phyloP scores from a whole-genome alignment of 306 rosid genomes.

The Arachis stenosperma region DNA sequence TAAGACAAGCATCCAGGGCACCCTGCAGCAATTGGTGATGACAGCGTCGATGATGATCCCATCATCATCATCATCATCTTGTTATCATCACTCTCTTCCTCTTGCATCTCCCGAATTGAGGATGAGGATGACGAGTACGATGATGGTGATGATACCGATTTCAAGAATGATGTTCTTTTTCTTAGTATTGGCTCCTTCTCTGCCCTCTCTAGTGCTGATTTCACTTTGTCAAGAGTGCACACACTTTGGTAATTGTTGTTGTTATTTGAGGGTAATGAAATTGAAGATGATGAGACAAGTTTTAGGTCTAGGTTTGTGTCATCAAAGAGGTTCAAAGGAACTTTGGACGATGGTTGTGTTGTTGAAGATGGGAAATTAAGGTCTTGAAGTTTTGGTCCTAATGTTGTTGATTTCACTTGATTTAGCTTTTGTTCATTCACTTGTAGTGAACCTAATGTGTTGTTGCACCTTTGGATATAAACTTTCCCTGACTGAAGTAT shows the following conservation, averaged over 20 bases:
- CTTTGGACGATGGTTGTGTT: slow-evolving; percentile 38
- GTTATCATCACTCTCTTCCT: slow-evolving; percentile 64
- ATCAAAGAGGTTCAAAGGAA: slow-evolving; percentile 64
- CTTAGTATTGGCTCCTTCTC: slow-evolving; percentile 70
- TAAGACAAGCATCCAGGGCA: slow-evolving; percentile 94
- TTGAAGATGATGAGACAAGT: slow-evolving; percentile 51
- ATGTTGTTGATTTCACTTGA: slow-evolving; percentile 41
- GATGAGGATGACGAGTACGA: slow-evolving; percentile 71
- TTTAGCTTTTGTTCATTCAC: slow-evolving; percentile 42
- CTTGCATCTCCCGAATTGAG: slow-evolving; percentile 63
- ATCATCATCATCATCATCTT: no score
- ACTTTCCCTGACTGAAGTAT: slow-evolving; percentile 80
- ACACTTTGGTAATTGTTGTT: slow-evolving; percentile 64
- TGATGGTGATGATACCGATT: slow-evolving; percentile 58
- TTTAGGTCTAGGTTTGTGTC: slow-evolving; percentile 75
- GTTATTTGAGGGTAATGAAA: slow-evolving; percentile 28
- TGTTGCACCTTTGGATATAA: slow-evolving; percentile 65
- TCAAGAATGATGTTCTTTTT: slow-evolving; percentile 61
- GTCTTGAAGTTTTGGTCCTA: slow-evolving; percentile 65
- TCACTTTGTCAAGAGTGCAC: slow-evolving; percentile 94
- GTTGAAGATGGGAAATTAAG: slow-evolving; percentile 72
- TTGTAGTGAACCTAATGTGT: slow-evolving; percentile 42
- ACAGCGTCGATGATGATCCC: no score
- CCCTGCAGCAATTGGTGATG: slow-evolving; percentile 87
- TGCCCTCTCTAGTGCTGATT: slow-evolving; percentile 91